Conservation (phyloP, 192 early-diverging fungal genomes). For the Rhizophagus sp. region DNA sequence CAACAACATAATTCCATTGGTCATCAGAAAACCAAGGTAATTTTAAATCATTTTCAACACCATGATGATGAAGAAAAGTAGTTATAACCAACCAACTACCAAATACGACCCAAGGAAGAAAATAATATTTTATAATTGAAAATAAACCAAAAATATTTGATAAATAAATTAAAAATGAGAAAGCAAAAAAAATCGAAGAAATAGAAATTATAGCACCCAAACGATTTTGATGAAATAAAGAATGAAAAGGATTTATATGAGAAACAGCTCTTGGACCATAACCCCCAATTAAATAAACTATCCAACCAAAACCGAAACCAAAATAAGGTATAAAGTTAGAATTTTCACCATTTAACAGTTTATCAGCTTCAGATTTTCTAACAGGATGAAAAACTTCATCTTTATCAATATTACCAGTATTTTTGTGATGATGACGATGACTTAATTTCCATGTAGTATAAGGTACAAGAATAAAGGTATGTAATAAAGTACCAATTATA, state of each 20-base stretch:
- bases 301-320: slow-evolving; percentile 1
- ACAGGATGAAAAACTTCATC: slow-evolving; percentile 17
- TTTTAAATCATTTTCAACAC: slow-evolving; percentile 5
- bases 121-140: slow-evolving; percentile 3
- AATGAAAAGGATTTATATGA: slow-evolving; percentile 13
- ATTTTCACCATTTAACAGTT: not conserved
- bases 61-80: slow-evolving; percentile 22
- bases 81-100: slow-evolving; percentile 13
- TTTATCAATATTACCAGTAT: slow-evolving; percentile 23
- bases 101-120: slow-evolving; percentile 6
- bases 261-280: slow-evolving; percentile 10
- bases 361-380: not conserved
- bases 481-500: slow-evolving; percentile 9
- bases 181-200: not conserved
- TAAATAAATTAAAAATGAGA: not conserved
- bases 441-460: slow-evolving; percentile 17
- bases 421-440: slow-evolving; percentile 26
- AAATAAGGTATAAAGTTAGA: not conserved
- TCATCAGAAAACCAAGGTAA: slow-evolving; percentile 7
- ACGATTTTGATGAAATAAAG: not conserved
- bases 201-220: not conserved
- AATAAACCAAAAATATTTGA: not conserved
- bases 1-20: slow-evolving; percentile 17
- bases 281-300: not conserved
- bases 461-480: slow-evolving; percentile 6